Evolutionary conservation across 768 basidiomycete genomes (phyloP).

Genomic region (Phlegmacium glaucopus): DNA sequence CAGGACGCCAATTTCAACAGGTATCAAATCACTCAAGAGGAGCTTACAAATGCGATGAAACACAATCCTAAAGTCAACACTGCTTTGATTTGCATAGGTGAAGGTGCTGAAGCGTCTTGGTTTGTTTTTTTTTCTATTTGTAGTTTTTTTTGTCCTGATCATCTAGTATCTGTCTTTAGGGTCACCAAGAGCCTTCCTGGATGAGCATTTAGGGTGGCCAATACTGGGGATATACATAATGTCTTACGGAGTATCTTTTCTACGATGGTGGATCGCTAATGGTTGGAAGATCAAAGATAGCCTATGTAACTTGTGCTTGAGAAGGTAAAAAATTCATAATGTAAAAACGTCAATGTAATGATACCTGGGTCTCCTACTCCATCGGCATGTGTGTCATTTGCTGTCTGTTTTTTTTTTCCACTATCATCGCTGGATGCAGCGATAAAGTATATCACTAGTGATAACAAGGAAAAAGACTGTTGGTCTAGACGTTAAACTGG

Average conservation of each 20-base stretch:
- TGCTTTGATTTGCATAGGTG: conserved; percentile 66
- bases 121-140: conserved; percentile 26
- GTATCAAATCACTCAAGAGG: conserved; percentile 58
- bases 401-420: too few relatives aligned
- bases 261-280: conserved; percentile 46
- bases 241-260: conserved; percentile 61
- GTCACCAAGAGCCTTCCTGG: conserved; percentile 60
- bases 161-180: conserved; percentile 36
- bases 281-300: too few relatives aligned
- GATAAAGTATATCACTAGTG: too few relatives aligned
- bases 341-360: too few relatives aligned
- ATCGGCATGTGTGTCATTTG: too few relatives aligned
- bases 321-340: too few relatives aligned
- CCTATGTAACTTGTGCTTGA: too few relatives aligned
- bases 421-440: too few relatives aligned
- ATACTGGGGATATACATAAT: conserved; percentile 62
- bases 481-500: too few relatives aligned
- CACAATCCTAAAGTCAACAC: conserved; percentile 62
- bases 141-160: background rate
- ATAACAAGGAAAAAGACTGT: too few relatives aligned
- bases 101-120: conserved; percentile 65
- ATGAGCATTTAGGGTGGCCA: conserved; percentile 53
- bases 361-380: too few relatives aligned
- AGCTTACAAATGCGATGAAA: conserved; percentile 55
- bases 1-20: conserved; percentile 65